Conservation (phyloP, 192 early-diverging fungal species). For the Podila horticola region DNA sequence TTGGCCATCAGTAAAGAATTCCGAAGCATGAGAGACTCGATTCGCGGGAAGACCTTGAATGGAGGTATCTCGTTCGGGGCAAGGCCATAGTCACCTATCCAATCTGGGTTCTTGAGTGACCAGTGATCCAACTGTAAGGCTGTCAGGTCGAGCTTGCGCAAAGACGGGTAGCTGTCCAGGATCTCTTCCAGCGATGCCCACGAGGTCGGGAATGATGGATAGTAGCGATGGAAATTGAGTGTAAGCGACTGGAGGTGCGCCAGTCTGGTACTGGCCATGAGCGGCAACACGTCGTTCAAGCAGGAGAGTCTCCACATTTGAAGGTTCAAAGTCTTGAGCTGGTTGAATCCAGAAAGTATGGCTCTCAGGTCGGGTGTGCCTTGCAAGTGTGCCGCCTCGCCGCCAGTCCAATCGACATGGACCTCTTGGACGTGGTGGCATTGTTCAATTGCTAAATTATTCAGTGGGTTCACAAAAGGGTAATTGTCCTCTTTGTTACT, state of each 20-base stretch:
- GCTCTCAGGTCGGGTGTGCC: neutral
- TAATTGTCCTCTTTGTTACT: neutral
- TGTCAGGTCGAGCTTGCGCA: neutral
- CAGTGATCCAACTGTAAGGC: neutral
- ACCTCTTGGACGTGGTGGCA: neutral
- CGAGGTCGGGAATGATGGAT: neutral
- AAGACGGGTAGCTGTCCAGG: neutral
- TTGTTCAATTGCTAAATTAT: neutral
- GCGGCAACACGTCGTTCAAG: too few species aligned
- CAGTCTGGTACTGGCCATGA: too few species aligned
- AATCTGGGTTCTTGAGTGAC: neutral
- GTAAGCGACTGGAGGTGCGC: neutral
- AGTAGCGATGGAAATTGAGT: neutral
- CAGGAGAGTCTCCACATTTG: too few species aligned
- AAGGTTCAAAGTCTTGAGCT: neutral
- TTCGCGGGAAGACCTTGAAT: neutral
- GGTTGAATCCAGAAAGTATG: neutral
- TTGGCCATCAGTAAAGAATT: neutral
- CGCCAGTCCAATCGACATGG: neutral
- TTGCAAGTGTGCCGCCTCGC: neutral
- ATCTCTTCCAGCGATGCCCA: neutral
- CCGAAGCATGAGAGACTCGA: neutral
- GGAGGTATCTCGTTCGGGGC: neutral
- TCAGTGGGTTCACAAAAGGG: neutral
- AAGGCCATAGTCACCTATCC: neutral